Evolutionary conservation across 768 basidiomycete genomes (phyloP), one percentile per base, ranked within the genome.

Genomic region (Boletus coccyginus): DNA sequence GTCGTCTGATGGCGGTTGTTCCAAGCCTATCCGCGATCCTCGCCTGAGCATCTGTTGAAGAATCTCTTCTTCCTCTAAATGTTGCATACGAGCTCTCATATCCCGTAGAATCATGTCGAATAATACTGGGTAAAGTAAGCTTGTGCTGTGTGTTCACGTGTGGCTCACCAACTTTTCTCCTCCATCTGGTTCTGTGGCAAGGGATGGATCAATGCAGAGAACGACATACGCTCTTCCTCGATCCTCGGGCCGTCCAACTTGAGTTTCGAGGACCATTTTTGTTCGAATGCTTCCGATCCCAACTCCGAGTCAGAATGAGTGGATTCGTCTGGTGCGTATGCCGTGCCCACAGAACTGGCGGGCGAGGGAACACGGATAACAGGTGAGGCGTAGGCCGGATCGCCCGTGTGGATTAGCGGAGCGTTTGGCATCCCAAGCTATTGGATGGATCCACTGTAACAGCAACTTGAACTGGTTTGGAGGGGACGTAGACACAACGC

Each of bases 301-400:
- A 80, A 65, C 55, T 70, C 72, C n/a, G 56, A 57, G 53, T 80
- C 79, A 5, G 72, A 73, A n/a, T 65, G 65, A 38, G 62, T 63
- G n/a, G 80, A 79, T 58, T 78, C 76, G 61, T 80, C 80, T 16
- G 68, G 68, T 8, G 74, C 77, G 33, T 79, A 79, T n/a, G 75
- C 70, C 41, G 79, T 79, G 38, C 75, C 78, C 47, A 80, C 71
- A 14, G 79, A 78, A 49, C 75, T 77, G 9, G 76, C 75, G 32
- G 79, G 80, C 3, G 79, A 80, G 6, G 77, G 73, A 9, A 75
- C 72, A 36, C 79, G 75, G 21, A 79, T 73, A 54, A 80, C 68
- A 3, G 79, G 78, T 2, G 79, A 71, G 33, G 73, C 78, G 55
- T 80, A 80, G 2, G 72, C 73, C 33, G 74, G 74, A 46, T 73